These are phyloP conservation scores for Colletotrichum salicis DNA, from an alignment of 2,329 filamentous ascomycete genomes.

Conservation along the genomic window DNA sequence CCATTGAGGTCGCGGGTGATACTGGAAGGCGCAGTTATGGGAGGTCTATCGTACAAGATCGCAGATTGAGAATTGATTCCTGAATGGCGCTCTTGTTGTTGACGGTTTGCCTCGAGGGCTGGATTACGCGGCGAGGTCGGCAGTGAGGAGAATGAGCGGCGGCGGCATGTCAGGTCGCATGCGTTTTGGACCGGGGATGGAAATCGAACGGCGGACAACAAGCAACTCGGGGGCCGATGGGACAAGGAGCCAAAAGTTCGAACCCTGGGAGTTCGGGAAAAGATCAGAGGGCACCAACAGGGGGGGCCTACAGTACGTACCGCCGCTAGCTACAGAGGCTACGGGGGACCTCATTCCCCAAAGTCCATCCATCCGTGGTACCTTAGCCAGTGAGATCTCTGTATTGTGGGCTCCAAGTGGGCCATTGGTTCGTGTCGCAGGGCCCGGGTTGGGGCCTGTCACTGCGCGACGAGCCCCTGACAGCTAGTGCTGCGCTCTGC, in stretches of 20 bases:
- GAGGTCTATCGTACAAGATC: neutral
- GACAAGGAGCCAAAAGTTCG: neutral
- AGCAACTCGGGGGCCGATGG: neutral
- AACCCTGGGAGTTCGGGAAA: neutral
- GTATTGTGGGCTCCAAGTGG: neutral
- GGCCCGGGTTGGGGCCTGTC: neutral
- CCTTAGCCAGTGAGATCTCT: constrained; percentile 1
- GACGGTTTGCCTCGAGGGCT: neutral
- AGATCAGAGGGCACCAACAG: neutral
- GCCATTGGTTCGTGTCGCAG: neutral
- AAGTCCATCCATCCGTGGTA: neutral
- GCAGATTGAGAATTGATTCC: too few relatives aligned
- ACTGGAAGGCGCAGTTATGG: neutral
- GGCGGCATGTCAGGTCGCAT: neutral
- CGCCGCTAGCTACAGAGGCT: too few relatives aligned
- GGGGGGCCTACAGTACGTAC: neutral
- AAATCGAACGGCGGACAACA: neutral
- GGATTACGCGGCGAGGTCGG: neutral
- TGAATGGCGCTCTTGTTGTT: neutral
- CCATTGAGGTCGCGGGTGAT: neutral
- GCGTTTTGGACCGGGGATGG: neutral
- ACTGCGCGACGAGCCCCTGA: neutral
- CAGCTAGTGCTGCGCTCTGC: neutral
- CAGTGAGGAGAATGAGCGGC: neutral
- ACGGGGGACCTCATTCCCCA: neutral